A percentile compares a stretch with the other conserved stretches of the same genome.
Evolutionary conservation across 164 flowering plant species (phyloP).

Genomic region (Paratinospora sagittata): DNA sequence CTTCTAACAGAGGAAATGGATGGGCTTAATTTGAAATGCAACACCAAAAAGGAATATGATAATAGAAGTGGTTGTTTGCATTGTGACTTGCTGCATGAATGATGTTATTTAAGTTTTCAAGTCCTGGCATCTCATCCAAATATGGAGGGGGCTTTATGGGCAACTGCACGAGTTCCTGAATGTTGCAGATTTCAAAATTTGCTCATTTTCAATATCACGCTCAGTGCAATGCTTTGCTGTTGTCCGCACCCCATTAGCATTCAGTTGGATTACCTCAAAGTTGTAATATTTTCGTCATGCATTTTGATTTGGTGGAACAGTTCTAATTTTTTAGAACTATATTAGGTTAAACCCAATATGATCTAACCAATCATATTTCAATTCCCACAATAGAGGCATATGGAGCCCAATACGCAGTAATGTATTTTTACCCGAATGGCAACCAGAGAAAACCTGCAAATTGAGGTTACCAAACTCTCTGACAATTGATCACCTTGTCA

Average conservation of each 20-base stretch:
- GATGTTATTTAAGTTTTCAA: not conserved
- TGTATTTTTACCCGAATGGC: too few species aligned
- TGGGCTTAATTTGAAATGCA: constrained; percentile 15
- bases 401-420: too few species aligned
- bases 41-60: not conserved
- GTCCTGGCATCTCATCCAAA: not conserved
- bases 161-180: not conserved
- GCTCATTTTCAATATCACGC: not conserved
- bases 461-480: not conserved
- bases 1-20: constrained; percentile 37
- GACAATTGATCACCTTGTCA: too few species aligned
- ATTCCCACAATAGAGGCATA: too few species aligned
- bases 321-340: too few species aligned
- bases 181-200: not conserved
- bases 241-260: not conserved
- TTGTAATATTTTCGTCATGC: not conserved
- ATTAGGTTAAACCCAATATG: too few species aligned
- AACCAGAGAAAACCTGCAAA: not conserved
- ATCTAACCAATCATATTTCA: too few species aligned
- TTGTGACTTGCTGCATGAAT: not conserved
- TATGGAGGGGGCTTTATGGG: not conserved
- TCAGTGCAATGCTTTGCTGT: not conserved
- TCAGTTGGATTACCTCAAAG: not conserved
- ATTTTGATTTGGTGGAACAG: too few species aligned
- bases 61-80: not conserved